Evolutionary conservation across 2,329 filamentous ascomycete species (phyloP), one percentile per base, ranked within the genome.

Genomic region (Aspergillus spinulosporus): DNA sequence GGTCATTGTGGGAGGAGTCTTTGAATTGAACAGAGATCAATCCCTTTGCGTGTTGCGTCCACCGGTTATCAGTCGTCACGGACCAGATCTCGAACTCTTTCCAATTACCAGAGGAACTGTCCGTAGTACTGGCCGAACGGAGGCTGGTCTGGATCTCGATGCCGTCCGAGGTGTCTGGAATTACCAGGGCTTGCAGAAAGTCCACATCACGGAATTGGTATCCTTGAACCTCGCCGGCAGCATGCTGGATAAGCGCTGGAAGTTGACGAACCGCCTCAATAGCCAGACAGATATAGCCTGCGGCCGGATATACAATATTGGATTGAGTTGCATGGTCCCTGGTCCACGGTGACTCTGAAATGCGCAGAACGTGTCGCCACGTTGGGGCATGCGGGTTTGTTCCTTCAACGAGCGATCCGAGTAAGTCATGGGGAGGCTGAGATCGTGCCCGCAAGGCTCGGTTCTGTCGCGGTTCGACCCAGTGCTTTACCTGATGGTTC

Each of bases 361-460:
- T 7, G 3, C 28, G 43, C 11, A 57, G 15, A 7, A 49, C 49
- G 14, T 52, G 15, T 7, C 54, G 28, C 26, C 31, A 57, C 21
- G 14, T 26, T 2, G 54, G 49, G 14, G 52, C 36, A 8, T 52
- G n/a, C 11, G 37, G 8, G 11, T 21, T 47, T 3, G 28, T 36
- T 1, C n/a, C 39, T 3, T 28, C 8, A 9, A 36, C 37, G 2
- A 39, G 26, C 11, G 14, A 31, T 1, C 57, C 59, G 2, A 62
- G 47, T 2, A 59, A 52, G 7, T 59, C 59, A 37, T 59, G 52
- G 4, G 42, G 47, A 14, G 52, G 52, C 12, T 52, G 37, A 15
- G 55, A 11, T 5, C 54, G 45, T 15, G 55, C 50, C 2, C 59
- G 36, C 36, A 45, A 56, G 3, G 54, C 45, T 6, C 50, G 32